Base-by-base conservation (phyloP, 495 filamentous ascomycete species). In the Aspergillus mulundensis region DNA sequence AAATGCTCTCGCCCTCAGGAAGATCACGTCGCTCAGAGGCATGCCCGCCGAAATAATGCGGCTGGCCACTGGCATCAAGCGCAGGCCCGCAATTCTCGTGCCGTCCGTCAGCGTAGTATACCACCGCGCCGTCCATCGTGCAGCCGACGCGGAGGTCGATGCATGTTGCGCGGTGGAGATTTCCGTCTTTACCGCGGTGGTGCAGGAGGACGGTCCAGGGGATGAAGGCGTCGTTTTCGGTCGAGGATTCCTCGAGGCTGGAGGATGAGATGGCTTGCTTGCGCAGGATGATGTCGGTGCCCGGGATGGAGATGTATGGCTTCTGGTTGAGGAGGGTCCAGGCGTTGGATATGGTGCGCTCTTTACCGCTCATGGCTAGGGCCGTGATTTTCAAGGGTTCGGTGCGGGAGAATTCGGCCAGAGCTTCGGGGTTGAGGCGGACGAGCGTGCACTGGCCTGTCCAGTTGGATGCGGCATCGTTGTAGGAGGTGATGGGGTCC, bases 31-130 rank as follows among this genome's bases (percentile, higher is more conserved):
- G 21, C 23, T 28, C 21, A 5, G 44, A 47, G 5, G 44, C 44
- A 30, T 47, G 44, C 10, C 44, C 44, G 23, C 44, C 44, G 16
- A 47, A 47, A n/a, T 1, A 2, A 16, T 47, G 44, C 18, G 42
- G 42, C 21, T 30, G 2, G 21, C 23, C 23, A 11, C 10, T 23
- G 19, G 7, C 14, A n/a, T 45, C 15, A 11, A 19, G 19, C 4
- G 42, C 44, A 47, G 44, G 44, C 15, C 44, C 44, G 14, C 44
- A 47, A 16, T 47, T 47, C 44, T 15, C 5, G n/a, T 47, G 44
- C 12, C 2, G 1, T 3, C 44, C 44, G 28, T 47, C 44, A 8
- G 44, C 44, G n/a, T 47, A 47, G 44, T 47, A 47, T 1, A 47
- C 44, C 8, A 47, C 44, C 10, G 44, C 44, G 18, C 44, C 44